Percentiles rank a stretch among this genome's conserved stretches.
Evolutionary conservation across 805 yeast genomes (phyloP).

Genomic region (Metschnikowia noctiluminum): DNA sequence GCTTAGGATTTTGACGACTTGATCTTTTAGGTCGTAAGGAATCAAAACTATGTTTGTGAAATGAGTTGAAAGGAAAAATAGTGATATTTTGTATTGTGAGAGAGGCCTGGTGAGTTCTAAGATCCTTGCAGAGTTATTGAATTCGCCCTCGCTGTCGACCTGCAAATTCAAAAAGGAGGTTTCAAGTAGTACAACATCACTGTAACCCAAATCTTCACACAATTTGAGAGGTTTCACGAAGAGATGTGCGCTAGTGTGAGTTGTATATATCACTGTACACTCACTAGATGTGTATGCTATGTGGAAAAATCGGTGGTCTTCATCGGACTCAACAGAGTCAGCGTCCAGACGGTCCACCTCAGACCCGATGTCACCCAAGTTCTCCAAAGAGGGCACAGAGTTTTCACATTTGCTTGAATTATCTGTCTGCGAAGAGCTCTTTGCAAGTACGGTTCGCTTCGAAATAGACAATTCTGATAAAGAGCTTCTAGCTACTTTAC

Average conservation of each 20-base stretch:
- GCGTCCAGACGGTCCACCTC: slow-evolving; percentile 4
- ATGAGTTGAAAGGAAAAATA: slow-evolving; percentile 61
- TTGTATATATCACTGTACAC: slow-evolving; percentile 55
- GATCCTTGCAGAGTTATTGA: slow-evolving; percentile 49
- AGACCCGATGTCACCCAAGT: slow-evolving; percentile 1
- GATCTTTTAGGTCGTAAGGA: slow-evolving; percentile 44
- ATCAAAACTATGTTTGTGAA: slow-evolving; percentile 61
- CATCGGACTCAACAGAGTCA: slow-evolving; percentile 14
- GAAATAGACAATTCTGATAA: slow-evolving; percentile 2
- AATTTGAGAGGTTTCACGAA: slow-evolving; percentile 39
- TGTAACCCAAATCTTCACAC: slow-evolving; percentile 30
- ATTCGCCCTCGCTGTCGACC: slow-evolving; percentile 57
- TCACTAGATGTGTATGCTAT: slow-evolving; percentile 62
- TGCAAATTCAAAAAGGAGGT: slow-evolving; percentile 52
- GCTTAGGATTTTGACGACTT: slow-evolving; percentile 46
- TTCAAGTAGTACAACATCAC: slow-evolving; percentile 37
- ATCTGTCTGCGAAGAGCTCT: slow-evolving; percentile 17
- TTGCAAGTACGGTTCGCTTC: slow-evolving; percentile 1
- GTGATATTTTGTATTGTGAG: slow-evolving; percentile 52
- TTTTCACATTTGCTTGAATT: slow-evolving; percentile 28
- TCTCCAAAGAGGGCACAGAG: slow-evolving; percentile 7
- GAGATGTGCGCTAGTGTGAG: slow-evolving; percentile 30
- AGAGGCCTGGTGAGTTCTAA: slow-evolving; percentile 56
- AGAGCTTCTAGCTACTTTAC: slow-evolving; percentile 1
- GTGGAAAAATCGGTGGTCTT: slow-evolving; percentile 50